phyloP scores from a whole-genome alignment of 768 basidiomycete species.

The Kwoniella dejecticola region DNA sequence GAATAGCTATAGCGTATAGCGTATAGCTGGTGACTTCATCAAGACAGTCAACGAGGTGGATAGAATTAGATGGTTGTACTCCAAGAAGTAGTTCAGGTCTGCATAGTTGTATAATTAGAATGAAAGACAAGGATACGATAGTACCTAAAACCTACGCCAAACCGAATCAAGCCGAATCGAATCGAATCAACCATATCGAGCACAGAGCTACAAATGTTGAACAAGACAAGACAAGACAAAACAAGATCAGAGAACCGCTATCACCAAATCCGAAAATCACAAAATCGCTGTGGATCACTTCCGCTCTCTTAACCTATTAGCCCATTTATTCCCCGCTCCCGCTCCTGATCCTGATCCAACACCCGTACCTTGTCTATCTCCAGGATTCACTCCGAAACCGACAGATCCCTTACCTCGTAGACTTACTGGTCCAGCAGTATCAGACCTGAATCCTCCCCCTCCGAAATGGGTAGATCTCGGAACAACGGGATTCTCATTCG shows the following conservation, averaged over 20 bases:
- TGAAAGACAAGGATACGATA: too few species aligned
- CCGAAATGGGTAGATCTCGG: constrained; percentile 10
- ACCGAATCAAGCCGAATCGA: too few species aligned
- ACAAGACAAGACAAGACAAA: too few species aligned
- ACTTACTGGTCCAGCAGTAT: constrained; percentile 7
- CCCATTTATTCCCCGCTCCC: constrained; percentile 34
- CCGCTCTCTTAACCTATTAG: constrained; percentile 34
- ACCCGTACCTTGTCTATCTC: background rate
- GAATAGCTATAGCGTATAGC: constrained; percentile 11
- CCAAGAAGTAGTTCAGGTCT: too few species aligned
- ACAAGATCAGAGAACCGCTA: too few species aligned
- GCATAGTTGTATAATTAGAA: too few species aligned
- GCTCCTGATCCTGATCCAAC: background rate
- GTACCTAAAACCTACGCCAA: too few species aligned
- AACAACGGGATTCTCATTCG: constrained; percentile 37
- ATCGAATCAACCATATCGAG: too few species aligned
- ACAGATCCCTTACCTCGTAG: constrained; percentile 2
- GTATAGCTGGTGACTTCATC: too few species aligned
- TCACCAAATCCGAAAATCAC: background rate
- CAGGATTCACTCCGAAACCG: background rate
- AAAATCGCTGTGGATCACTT: background rate
- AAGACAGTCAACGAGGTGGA: too few species aligned
- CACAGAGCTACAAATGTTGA: too few species aligned
- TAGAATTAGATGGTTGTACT: too few species aligned
- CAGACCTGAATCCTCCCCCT: background rate